A percentile compares a stretch with the other conserved stretches of the same genome.
phyloP scores from a whole-genome alignment of 257 asterid genomes.

The Solanum sejunctum region DNA sequence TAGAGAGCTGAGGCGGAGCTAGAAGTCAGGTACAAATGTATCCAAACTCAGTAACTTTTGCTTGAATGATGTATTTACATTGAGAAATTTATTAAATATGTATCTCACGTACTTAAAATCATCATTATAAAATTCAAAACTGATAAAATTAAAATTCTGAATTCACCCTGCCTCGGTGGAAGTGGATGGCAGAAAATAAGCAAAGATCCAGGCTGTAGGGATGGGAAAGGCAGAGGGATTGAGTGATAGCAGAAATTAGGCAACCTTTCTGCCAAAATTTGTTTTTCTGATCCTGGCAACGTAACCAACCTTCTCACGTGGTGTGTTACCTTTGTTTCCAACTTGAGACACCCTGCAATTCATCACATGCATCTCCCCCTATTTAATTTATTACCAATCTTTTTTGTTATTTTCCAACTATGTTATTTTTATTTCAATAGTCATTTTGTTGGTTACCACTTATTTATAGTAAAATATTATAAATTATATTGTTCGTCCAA shows the following conservation, averaged over 20 bases:
- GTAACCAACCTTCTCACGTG: background rate
- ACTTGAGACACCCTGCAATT: background rate
- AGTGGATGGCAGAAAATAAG: background rate
- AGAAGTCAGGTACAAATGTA: too few species aligned
- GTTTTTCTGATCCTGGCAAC: background rate
- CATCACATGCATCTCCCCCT: background rate
- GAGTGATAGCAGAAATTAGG: background rate
- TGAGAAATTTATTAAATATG: too few species aligned
- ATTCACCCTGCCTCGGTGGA: background rate
- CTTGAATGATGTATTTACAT: background rate
- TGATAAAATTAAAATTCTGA: background rate
- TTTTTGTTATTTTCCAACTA: background rate
- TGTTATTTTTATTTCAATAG: background rate
- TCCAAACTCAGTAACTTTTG: background rate
- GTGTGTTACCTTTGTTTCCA: constrained; percentile 1
- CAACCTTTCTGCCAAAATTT: background rate
- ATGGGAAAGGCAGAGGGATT: constrained; percentile 3
- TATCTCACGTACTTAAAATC: too few species aligned
- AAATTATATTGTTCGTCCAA: background rate
- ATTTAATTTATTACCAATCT: background rate
- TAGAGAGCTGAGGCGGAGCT: too few species aligned
- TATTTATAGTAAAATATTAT: background rate
- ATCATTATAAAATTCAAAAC: too few species aligned
- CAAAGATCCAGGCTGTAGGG: constrained; percentile 11
- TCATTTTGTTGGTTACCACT: background rate